phyloP scores from a whole-genome alignment of 768 basidiomycete species.

The Butyriboletus loyo region DNA sequence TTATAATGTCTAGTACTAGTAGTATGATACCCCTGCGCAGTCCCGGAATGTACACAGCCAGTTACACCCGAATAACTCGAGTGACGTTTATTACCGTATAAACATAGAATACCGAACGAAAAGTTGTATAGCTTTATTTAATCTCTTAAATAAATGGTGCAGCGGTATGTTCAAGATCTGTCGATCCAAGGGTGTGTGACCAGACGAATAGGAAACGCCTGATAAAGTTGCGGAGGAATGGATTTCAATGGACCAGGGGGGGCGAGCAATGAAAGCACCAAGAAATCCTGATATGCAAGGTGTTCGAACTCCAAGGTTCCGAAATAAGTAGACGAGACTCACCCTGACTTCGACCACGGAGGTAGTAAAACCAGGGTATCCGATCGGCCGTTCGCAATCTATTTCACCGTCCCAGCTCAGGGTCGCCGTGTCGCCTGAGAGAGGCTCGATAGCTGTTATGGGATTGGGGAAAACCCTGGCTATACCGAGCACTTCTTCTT shows the following conservation, averaged over 20 bases:
- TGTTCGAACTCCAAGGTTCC: neutral
- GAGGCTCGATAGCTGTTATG: constrained; percentile 37
- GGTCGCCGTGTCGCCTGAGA: constrained; percentile 31
- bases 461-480: constrained; percentile 39
- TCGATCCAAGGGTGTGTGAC: constrained; percentile 57
- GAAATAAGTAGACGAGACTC: constrained; percentile 6
- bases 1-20: no score
- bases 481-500: constrained; percentile 42
- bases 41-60: neutral
- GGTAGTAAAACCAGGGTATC: constrained; percentile 49
- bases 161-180: constrained; percentile 17
- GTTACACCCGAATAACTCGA: neutral
- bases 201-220: constrained; percentile 55
- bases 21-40: no score
- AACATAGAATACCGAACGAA: constrained; percentile 1
- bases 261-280: constrained; percentile 47
- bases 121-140: constrained; percentile 14
- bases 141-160: constrained; percentile 13
- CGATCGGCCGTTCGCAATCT: constrained; percentile 35
- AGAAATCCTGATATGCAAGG: constrained; percentile 49
- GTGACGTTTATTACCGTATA: neutral
- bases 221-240: constrained; percentile 39
- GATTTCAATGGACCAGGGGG: constrained; percentile 33
- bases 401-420: constrained; percentile 66
- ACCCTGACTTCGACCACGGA: constrained; percentile 51